Base-by-base conservation (phyloP, 441 rosid species). In the Pelargonium myrrhifolium region DNA sequence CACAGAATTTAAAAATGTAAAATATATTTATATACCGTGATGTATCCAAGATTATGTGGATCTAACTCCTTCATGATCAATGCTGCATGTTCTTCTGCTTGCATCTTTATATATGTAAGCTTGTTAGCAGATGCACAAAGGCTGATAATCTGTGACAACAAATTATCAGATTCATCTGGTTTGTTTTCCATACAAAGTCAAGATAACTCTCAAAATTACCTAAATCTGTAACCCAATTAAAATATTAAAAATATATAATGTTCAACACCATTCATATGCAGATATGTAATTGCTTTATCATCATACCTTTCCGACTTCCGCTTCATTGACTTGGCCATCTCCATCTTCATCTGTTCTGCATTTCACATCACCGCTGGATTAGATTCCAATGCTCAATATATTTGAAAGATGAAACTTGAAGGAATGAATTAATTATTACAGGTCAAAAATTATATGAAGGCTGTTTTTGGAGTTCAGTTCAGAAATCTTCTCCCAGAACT, bases 41-140 rank as follows among this genome's bases (percentile, higher is more conserved):
- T 79, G 80, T 78, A 81, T 40, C 84, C 87, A 2, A 72, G 68
- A 69, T 83, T 74, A 2, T 83, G 82, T 5, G 83, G 83, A 35
- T 83, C 87, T 4, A 83, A 67, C 76, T 84, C 87, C 76, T 84
- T 85, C 87, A 81, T 84, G 77, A 84, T 81, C 62, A 84, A 24
- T 12, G 87, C 80, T 22, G 87, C 85, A 71, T 79, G 81, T 11
- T 79, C 85, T 65, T 77, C 79, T 9, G 87, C 84, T 66, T 80
- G 81, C 67, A 78, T 71, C 49, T 81, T 77, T 15, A 84, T 77
- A 47, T 80, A 79, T 5, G 68, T 55, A 1, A 84, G 73, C 72
- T 78, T 84, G 69, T 84, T 84, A 17, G 87, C 85, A 45, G 84
- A 81, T 28, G 87, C 87, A 80, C 87, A 24, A 24, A 24, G 26